phyloP scores from a whole-genome alignment of 1,284 basidiomycete species.

The Apiotrichum domesticum region DNA sequence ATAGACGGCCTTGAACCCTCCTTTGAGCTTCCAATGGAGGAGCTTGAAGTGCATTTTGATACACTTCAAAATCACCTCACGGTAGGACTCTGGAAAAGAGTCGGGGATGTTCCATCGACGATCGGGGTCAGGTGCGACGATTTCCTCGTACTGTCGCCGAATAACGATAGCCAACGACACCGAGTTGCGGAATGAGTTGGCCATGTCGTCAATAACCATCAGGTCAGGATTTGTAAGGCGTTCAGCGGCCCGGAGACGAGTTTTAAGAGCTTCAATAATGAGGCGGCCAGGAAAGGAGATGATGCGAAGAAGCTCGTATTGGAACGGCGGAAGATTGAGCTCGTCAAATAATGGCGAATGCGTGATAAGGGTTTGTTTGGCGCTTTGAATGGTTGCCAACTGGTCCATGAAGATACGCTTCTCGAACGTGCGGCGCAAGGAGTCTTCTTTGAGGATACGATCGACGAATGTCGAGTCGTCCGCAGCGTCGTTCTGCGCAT shows the following conservation, averaged over 20 bases:
- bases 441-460: conserved; percentile 90
- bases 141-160: conserved; percentile 87
- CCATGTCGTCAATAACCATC: conserved; percentile 91
- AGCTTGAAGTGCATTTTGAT: conserved; percentile 88
- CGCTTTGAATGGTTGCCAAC: conserved; percentile 75
- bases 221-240: conserved; percentile 79
- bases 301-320: conserved; percentile 83
- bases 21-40: conserved; percentile 92
- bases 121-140: conserved; percentile 75
- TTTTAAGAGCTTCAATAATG: conserved; percentile 81
- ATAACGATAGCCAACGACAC: conserved; percentile 90
- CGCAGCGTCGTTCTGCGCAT: conserved; percentile 36
- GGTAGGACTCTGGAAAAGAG: conserved; percentile 84
- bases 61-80: conserved; percentile 79
- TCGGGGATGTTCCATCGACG: conserved; percentile 83
- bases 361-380: conserved; percentile 80
- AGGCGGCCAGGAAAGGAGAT: conserved; percentile 93
- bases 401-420: conserved; percentile 85
- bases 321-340: conserved; percentile 89
- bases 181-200: conserved; percentile 85
- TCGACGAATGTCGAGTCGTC: conserved; percentile 83
- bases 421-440: conserved; percentile 88
- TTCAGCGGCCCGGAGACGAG: conserved; percentile 83
- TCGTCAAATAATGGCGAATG: conserved; percentile 48
- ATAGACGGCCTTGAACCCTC: conserved; percentile 82